Evolutionary conservation across 441 rosid species (phyloP).

Genomic region (Syzygium syzygioides): DNA sequence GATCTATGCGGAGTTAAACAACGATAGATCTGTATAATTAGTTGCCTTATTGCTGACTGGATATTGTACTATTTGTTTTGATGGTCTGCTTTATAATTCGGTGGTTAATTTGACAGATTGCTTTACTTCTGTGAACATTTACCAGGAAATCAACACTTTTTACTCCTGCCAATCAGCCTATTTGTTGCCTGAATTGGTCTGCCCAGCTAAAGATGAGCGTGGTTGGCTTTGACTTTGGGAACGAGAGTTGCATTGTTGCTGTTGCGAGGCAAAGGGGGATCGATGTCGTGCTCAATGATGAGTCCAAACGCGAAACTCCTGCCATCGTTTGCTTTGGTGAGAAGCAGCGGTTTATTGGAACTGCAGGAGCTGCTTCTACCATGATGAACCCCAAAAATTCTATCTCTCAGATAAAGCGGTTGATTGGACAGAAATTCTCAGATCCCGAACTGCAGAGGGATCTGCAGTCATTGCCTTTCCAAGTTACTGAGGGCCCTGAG

Average conservation of each 20-base stretch:
- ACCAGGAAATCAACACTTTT: not conserved
- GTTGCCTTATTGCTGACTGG: not conserved
- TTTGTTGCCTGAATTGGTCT: not conserved
- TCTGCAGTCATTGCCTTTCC: conserved; percentile 65
- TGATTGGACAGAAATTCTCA: conserved; percentile 75
- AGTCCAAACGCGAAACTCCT: conserved; percentile 97
- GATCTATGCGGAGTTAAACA: not conserved
- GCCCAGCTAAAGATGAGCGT: conserved; percentile 64
- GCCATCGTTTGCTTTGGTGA: conserved; percentile 96
- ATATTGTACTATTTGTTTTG: not conserved
- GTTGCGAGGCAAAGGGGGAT: conserved; percentile 97
- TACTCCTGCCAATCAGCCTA: not conserved
- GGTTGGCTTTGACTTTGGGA: conserved; percentile 95
- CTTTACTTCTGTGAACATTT: not conserved
- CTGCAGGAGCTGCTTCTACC: conserved; percentile 96
- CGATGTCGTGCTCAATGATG: conserved; percentile 95
- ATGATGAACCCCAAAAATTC: conserved; percentile 97
- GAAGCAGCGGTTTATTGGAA: conserved; percentile 95
- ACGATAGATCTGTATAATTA: not conserved
- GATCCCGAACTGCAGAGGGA: conserved; percentile 97
- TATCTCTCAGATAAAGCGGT: conserved; percentile 80
- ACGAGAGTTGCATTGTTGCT: conserved; percentile 89
- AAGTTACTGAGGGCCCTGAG: conserved; percentile 74
- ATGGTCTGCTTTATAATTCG: not conserved
- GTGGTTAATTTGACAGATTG: not conserved